Conservation (phyloP, 805 yeast genomes). For the Candida arabinofermentans region DNA sequence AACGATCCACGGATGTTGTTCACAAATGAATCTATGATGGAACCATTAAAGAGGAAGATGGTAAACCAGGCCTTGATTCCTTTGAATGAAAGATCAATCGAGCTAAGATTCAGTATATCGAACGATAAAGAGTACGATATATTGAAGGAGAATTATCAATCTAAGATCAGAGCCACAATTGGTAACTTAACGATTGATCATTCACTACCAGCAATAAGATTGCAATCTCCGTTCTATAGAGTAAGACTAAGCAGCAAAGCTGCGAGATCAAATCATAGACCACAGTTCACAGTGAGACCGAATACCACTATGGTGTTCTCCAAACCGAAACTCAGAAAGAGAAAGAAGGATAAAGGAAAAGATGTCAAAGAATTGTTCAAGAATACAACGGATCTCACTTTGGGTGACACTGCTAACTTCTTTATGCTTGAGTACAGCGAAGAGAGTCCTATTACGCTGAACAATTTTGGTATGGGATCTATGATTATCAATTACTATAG, state of each 20-base stretch:
- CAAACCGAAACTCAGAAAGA: conserved; percentile 71
- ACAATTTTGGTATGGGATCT: conserved; percentile 94
- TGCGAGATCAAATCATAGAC: conserved; percentile 76
- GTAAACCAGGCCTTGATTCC: conserved; percentile 41
- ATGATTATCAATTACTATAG: conserved; percentile 91
- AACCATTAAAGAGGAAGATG: conserved; percentile 11
- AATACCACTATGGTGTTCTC: conserved; percentile 75
- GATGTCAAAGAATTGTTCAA: conserved; percentile 71
- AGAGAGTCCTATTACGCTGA: conserved; percentile 75
- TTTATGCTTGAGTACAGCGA: conserved; percentile 87
- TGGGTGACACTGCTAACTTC: conserved; percentile 77
- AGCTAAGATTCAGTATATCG: conserved; percentile 71
- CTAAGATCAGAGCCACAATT: conserved; percentile 87
- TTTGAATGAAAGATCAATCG: conserved; percentile 48
- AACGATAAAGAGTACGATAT: conserved; percentile 85
- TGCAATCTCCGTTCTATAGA: conserved; percentile 89
- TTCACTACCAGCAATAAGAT: conserved; percentile 76
- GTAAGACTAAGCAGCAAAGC: conserved; percentile 67
- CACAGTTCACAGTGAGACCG: conserved; percentile 69
- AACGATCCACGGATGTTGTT: conserved; percentile 82
- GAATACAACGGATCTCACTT: conserved; percentile 68
- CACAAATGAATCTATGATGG: conserved; percentile 37
- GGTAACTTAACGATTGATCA: conserved; percentile 91
- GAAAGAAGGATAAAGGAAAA: conserved; percentile 85
- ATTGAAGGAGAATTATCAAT: conserved; percentile 79